phyloP scores from a whole-genome alignment of 1,284 basidiomycete genomes.

The Ceratobasidium sp. region DNA sequence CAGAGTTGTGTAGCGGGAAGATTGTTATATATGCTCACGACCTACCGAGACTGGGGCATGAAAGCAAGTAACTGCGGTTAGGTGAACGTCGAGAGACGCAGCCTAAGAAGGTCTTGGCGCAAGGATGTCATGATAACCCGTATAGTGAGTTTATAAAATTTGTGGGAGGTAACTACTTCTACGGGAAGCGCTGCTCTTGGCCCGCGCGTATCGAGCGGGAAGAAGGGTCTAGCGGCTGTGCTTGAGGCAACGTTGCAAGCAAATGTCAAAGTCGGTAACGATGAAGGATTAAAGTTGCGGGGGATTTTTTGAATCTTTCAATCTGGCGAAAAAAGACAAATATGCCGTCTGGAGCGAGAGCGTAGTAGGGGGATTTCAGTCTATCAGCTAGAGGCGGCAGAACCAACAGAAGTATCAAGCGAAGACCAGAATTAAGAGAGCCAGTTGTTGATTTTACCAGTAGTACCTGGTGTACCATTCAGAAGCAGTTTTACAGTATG shows the following conservation, averaged over 20 bases:
- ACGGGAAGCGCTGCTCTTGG: slow-evolving; percentile 2
- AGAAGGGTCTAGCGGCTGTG: not conserved
- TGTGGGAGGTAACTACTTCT: not conserved
- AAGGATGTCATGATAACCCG: not conserved
- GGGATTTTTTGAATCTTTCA: no score
- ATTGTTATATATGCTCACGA: not conserved
- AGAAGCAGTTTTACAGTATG: no score
- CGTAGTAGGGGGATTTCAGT: no score
- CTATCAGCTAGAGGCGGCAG: no score
- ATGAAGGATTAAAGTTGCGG: no score
- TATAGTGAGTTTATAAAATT: not conserved
- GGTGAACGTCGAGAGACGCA: not conserved
- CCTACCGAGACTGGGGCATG: not conserved
- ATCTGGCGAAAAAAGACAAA: no score
- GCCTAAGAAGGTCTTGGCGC: not conserved
- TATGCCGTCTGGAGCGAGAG: no score
- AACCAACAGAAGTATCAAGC: no score
- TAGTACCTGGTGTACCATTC: no score
- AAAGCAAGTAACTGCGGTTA: not conserved
- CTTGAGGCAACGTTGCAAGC: not conserved
- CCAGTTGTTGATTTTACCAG: no score
- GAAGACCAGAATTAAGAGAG: no score
- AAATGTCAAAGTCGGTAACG: not conserved
- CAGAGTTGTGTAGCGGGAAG: not conserved
- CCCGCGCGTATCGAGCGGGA: slow-evolving; percentile 16